Conservation (phyloP, 495 filamentous ascomycete genomes). For the Xylona heveae region DNA sequence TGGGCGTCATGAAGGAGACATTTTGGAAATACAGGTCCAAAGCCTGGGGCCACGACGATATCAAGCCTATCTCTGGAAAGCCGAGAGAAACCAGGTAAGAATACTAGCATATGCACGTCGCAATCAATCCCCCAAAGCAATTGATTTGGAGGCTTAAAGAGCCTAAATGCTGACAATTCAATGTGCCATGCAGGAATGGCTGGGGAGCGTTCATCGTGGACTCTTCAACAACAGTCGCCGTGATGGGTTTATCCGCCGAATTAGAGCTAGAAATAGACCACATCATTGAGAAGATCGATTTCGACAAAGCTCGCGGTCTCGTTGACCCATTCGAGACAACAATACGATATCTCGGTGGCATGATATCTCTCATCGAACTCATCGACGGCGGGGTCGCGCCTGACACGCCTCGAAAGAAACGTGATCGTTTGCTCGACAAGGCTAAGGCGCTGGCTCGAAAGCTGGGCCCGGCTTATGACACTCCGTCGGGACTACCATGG, state of each 20-base stretch:
- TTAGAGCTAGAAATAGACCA: slow-evolving; percentile 9
- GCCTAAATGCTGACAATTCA: no score
- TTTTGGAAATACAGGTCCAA: slow-evolving; percentile 11
- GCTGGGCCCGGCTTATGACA: slow-evolving; percentile 13
- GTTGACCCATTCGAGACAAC: slow-evolving; percentile 17
- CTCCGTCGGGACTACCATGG: slow-evolving; percentile 14
- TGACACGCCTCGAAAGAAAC: slow-evolving; percentile 4
- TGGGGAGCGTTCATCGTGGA: slow-evolving; percentile 18
- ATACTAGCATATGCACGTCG: not conserved
- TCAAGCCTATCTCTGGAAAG: slow-evolving; percentile 11
- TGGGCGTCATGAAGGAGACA: slow-evolving; percentile 12
- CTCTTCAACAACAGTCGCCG: slow-evolving; percentile 11
- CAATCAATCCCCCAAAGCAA: not conserved
- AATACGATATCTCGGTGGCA: slow-evolving; percentile 12
- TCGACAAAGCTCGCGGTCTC: slow-evolving; percentile 8
- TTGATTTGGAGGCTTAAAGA: not conserved
- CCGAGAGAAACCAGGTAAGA: slow-evolving; percentile 4
- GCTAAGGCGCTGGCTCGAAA: slow-evolving; percentile 11
- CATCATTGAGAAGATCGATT: slow-evolving; percentile 12
- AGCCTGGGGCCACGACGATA: slow-evolving; percentile 15
- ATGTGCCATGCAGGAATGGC: slow-evolving; percentile 11
- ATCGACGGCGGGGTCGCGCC: slow-evolving; percentile 11
- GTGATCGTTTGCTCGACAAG: slow-evolving; percentile 10
- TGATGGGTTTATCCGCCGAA: slow-evolving; percentile 17
- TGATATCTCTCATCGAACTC: slow-evolving; percentile 13